Evolutionary conservation across 495 filamentous ascomycete genomes (phyloP).

Genomic region (Aspergillus heteromorphus): DNA sequence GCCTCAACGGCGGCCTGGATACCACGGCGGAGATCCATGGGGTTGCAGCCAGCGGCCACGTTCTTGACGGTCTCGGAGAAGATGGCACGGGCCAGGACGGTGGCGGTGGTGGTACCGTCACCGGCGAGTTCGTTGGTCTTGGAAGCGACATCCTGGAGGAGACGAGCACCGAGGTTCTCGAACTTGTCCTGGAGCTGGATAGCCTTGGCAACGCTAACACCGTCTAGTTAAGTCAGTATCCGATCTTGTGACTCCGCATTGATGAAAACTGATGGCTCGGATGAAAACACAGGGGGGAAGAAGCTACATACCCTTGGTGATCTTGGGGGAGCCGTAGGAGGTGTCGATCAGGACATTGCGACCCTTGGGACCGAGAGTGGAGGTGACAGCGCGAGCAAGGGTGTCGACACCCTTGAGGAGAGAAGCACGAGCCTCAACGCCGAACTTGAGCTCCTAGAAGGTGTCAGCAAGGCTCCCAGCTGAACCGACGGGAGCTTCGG

Average conservation of each 20-base stretch:
- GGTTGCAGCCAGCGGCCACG: slow-evolving; percentile 98
- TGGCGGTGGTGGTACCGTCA: slow-evolving; percentile 97
- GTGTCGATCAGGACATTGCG: slow-evolving; percentile 98
- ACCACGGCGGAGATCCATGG: slow-evolving; percentile 95
- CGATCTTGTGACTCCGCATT: not conserved
- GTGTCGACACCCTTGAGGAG: slow-evolving; percentile 95
- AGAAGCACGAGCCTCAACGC: slow-evolving; percentile 84
- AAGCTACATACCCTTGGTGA: slow-evolving; percentile 80
- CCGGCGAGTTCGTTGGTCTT: slow-evolving; percentile 99
- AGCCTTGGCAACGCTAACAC: slow-evolving; percentile 90
- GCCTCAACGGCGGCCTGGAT: slow-evolving; percentile 95
- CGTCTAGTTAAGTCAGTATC: slow-evolving; percentile 56
- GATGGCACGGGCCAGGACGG: slow-evolving; percentile 94
- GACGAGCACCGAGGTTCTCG: slow-evolving; percentile 95
- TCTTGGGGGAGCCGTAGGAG: slow-evolving; percentile 95
- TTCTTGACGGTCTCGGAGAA: slow-evolving; percentile 99
- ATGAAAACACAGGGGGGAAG: slow-evolving; percentile 1
- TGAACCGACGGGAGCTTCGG: slow-evolving; percentile 18
- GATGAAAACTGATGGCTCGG: slow-evolving; percentile 2
- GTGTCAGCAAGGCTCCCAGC: slow-evolving; percentile 19
- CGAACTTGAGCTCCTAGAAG: slow-evolving; percentile 90
- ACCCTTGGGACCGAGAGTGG: slow-evolving; percentile 95
- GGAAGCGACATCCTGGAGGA: slow-evolving; percentile 95
- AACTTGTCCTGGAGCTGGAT: slow-evolving; percentile 97
- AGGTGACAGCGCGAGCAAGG: slow-evolving; percentile 91